These are phyloP conservation scores for Pestalotiopsis fici DNA, from an alignment of 2,329 filamentous ascomycete species.

Conservation along the genomic window DNA sequence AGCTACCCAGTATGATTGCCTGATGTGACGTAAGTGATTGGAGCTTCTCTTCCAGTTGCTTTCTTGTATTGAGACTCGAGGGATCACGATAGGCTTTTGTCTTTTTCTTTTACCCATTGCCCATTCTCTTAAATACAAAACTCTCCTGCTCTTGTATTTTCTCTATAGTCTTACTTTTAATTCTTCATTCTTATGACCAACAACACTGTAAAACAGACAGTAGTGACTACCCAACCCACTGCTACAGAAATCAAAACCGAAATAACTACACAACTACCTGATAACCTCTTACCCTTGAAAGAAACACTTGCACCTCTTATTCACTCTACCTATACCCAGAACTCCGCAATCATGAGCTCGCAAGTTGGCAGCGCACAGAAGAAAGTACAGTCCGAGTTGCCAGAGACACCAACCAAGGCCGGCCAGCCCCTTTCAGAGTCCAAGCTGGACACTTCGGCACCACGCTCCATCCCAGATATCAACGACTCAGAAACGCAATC, in stretches of 20 bases:
- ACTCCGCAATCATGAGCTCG: constrained; percentile 9
- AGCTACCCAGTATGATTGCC: not conserved
- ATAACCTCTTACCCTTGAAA: constrained; percentile 1
- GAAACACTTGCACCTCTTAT: not conserved
- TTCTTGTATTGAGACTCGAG: not conserved
- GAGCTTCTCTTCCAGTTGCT: not conserved
- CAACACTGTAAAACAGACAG: constrained; percentile 14
- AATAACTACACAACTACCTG: constrained; percentile 9
- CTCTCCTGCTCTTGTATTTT: not conserved
- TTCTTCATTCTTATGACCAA: constrained; percentile 8
- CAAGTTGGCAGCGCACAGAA: constrained; percentile 17
- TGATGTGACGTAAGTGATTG: constrained; percentile 14
- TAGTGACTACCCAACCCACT: constrained; percentile 15
- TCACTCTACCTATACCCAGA: not conserved
- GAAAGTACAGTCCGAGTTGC: constrained; percentile 14
- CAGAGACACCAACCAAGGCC: not conserved
- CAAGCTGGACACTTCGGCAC: constrained; percentile 19
- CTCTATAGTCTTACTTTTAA: not conserved
- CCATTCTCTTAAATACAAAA: constrained; percentile 7
- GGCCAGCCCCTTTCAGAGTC: constrained; percentile 14
- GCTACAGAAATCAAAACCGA: constrained; percentile 19
- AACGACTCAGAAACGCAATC: constrained; percentile 19
- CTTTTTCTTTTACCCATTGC: too few relatives aligned
- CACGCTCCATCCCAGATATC: constrained; percentile 25
- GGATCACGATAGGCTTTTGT: not conserved